These are phyloP conservation scores for Amborella trichopoda DNA, from an alignment of 164 flowering plant genomes.

Conservation along the genomic window DNA sequence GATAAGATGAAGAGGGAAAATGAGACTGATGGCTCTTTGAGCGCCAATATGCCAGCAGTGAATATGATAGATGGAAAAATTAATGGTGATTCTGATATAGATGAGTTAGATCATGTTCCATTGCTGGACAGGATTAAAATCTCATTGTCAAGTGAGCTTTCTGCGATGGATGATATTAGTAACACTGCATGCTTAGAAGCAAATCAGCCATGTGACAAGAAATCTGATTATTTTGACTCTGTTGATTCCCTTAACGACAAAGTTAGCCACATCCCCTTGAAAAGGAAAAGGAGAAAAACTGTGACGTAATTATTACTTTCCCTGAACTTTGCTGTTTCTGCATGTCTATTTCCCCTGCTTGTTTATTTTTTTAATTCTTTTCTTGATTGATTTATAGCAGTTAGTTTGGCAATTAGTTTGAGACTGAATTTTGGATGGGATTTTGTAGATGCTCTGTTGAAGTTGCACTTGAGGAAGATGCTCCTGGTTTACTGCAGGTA, in stretches of 20 bases:
- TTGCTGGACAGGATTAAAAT: slow-evolving; percentile 44
- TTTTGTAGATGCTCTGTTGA: slow-evolving; percentile 60
- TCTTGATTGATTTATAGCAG: background rate
- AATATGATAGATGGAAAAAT: slow-evolving; percentile 30
- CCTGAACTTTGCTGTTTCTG: background rate
- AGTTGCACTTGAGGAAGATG: slow-evolving; percentile 91
- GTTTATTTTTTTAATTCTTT: background rate
- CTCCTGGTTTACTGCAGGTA: slow-evolving; percentile 90
- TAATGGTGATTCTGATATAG: slow-evolving; percentile 15
- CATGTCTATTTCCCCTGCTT: background rate
- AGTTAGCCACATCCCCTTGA: slow-evolving; percentile 17
- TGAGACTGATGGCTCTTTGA: slow-evolving; percentile 6
- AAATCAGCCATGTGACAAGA: slow-evolving; percentile 14
- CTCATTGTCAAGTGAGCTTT: slow-evolving; percentile 13
- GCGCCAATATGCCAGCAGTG: slow-evolving; percentile 6
- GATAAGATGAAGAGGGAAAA: too few species aligned
- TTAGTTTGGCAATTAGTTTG: background rate
- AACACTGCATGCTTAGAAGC: slow-evolving; percentile 10
- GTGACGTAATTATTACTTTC: background rate
- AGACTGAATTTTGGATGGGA: background rate
- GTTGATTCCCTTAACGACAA: slow-evolving; percentile 15
- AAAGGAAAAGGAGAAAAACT: slow-evolving; percentile 41
- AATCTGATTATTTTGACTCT: slow-evolving; percentile 5
- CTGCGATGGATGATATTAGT: slow-evolving; percentile 5
- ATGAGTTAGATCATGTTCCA: slow-evolving; percentile 53